phyloP scores from a whole-genome alignment of 305 asterid species.

The Fraxinus sp. region DNA sequence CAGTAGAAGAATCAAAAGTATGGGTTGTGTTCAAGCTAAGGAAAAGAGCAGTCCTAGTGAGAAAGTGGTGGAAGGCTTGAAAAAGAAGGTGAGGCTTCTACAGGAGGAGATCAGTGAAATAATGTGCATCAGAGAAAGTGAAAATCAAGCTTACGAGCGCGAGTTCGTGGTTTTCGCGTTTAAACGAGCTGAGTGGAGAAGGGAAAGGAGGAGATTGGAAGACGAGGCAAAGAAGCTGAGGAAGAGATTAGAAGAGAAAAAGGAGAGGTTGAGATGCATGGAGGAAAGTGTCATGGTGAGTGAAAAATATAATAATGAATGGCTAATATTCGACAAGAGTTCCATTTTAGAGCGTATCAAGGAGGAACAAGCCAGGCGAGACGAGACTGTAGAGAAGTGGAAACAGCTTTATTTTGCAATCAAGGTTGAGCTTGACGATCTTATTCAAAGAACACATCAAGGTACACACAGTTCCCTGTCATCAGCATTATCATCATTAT shows the following conservation, averaged over 20 bases:
- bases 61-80: slow-evolving; percentile 49
- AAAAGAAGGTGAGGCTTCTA: slow-evolving; percentile 46
- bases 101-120: slow-evolving; percentile 58
- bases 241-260: slow-evolving; percentile 37
- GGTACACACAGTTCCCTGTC: too few species aligned
- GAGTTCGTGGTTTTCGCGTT: slow-evolving; percentile 61
- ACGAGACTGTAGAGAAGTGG: slow-evolving; percentile 77
- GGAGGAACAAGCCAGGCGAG: slow-evolving; percentile 41
- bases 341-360: slow-evolving; percentile 27
- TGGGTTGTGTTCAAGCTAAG: slow-evolving; percentile 70
- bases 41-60: slow-evolving; percentile 29
- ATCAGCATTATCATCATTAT: neutral
- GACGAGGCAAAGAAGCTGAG: slow-evolving; percentile 48
- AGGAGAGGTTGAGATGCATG: slow-evolving; percentile 25
- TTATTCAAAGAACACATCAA: slow-evolving; percentile 60
- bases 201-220: slow-evolving; percentile 51
- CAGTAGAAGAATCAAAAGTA: slow-evolving; percentile 15
- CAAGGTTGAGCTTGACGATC: slow-evolving; percentile 84
- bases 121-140: slow-evolving; percentile 64
- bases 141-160: slow-evolving; percentile 51
- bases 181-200: slow-evolving; percentile 72
- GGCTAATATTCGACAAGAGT: slow-evolving; percentile 10
- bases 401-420: slow-evolving; percentile 78
- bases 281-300: slow-evolving; percentile 13
- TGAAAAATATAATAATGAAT: slow-evolving; percentile 16